Conservation (phyloP, 2,329 filamentous ascomycete species). For the Boeremia exigua region DNA sequence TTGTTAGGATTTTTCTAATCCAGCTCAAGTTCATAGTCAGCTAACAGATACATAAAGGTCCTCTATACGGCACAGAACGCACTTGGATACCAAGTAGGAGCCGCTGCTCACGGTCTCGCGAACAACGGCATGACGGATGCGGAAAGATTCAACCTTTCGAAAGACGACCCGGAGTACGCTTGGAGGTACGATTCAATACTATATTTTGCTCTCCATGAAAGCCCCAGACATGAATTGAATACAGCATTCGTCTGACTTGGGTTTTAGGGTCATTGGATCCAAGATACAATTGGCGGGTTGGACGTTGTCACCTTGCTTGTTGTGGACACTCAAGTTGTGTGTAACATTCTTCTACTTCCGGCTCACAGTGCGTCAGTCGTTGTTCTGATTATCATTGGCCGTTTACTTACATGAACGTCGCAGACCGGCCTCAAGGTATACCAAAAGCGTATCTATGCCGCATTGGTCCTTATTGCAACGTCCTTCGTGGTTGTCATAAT, state of each 20-base stretch:
- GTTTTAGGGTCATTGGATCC: constrained; percentile 56
- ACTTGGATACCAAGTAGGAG: constrained; percentile 58
- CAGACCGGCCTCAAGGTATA: constrained; percentile 19
- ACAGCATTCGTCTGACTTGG: constrained; percentile 38
- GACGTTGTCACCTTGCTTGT: constrained; percentile 59
- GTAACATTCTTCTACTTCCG: constrained; percentile 64
- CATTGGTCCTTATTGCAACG: constrained; percentile 55
- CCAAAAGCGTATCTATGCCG: constrained; percentile 50
- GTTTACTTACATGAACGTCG: neutral
- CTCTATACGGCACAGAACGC: constrained; percentile 60
- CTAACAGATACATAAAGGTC: constrained; percentile 42
- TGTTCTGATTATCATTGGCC: neutral
- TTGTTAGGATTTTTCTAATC: constrained; percentile 6
- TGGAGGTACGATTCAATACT: neutral
- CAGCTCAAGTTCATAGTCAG: neutral
- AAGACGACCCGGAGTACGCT: constrained; percentile 16
- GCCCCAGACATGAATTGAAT: neutral
- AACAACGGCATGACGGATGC: constrained; percentile 58
- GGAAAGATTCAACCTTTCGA: constrained; percentile 46
- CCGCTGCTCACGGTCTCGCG: constrained; percentile 60
- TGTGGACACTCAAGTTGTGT: constrained; percentile 62
- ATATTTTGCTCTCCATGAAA: neutral
- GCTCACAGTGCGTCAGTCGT: constrained; percentile 41
- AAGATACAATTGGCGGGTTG: constrained; percentile 62
- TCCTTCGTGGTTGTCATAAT: constrained; percentile 60